phyloP scores from a whole-genome alignment of 352 stramenopile genomes.

The Pythium dissimile region DNA sequence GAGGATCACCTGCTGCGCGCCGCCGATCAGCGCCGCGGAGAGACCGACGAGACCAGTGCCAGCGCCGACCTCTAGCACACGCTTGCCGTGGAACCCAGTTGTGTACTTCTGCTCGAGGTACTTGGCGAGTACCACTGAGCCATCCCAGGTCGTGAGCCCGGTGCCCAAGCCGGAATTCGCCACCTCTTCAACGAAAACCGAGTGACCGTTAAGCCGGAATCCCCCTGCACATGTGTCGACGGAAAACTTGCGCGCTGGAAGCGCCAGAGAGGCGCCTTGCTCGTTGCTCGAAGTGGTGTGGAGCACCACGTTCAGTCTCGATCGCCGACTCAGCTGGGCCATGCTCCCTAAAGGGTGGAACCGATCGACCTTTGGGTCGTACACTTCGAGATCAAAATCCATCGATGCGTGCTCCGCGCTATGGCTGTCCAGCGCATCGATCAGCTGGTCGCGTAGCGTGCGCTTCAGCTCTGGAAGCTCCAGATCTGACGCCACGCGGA shows the following conservation, averaged over 20 bases:
- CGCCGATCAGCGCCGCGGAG: constrained; percentile 72
- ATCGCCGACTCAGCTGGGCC: constrained; percentile 9
- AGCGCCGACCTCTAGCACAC: constrained; percentile 80
- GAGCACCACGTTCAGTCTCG: constrained; percentile 22
- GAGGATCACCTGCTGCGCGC: constrained; percentile 56
- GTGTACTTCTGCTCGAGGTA: constrained; percentile 68
- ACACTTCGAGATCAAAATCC: constrained; percentile 22
- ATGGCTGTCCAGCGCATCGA: not conserved
- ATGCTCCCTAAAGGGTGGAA: constrained; percentile 4
- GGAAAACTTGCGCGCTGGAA: constrained; percentile 57
- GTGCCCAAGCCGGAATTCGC: constrained; percentile 84
- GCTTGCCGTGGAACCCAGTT: constrained; percentile 25
- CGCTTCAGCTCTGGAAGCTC: constrained; percentile 1
- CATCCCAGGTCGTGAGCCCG: constrained; percentile 89
- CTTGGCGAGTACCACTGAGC: constrained; percentile 89
- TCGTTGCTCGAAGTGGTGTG: not conserved
- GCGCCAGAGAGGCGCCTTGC: constrained; percentile 23
- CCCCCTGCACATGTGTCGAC: constrained; percentile 33
- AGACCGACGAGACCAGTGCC: constrained; percentile 87
- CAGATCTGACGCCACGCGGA: constrained; percentile 1
- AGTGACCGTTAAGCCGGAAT: constrained; percentile 53
- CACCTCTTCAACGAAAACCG: constrained; percentile 56
- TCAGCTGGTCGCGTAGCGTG: not conserved
- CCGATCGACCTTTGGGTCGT: constrained; percentile 3
- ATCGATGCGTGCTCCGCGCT: not conserved